Conservation (phyloP, 2,329 filamentous ascomycete genomes). For the Colletotrichum horii region DNA sequence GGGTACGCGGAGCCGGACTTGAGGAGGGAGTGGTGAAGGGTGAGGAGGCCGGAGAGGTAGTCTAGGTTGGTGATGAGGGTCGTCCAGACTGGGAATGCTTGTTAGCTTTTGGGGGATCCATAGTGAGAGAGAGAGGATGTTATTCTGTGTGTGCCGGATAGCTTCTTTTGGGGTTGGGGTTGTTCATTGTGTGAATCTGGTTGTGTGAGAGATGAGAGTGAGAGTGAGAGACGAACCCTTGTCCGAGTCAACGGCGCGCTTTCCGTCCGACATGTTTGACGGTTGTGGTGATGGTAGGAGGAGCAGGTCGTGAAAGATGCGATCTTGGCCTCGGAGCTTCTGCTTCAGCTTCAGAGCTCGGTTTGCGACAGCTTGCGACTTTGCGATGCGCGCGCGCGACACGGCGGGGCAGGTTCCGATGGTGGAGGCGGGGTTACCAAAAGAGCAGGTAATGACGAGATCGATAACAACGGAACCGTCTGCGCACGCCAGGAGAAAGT, state of each 20-base stretch:
- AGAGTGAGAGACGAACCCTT: slow-evolving; percentile 34
- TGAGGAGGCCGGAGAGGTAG: slow-evolving; percentile 83
- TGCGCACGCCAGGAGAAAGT: background rate
- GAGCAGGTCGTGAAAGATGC: background rate
- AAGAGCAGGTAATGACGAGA: background rate
- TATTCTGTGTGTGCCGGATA: background rate
- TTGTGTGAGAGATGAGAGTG: background rate
- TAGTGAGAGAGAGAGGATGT: background rate
- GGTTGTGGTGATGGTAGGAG: background rate
- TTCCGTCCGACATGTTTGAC: slow-evolving; percentile 24
- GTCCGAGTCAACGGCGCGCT: slow-evolving; percentile 42
- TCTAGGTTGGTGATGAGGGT: slow-evolving; percentile 83
- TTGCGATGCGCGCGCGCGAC: background rate
- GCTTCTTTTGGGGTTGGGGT: background rate
- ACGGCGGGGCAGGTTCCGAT: slow-evolving; percentile 13
- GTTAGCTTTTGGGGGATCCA: background rate
- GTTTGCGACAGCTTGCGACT: background rate
- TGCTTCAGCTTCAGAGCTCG: background rate
- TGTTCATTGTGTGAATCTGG: background rate
- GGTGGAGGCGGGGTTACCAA: slow-evolving; percentile 17
- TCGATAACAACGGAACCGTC: background rate
- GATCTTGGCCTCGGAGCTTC: background rate
- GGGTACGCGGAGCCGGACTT: slow-evolving; percentile 72
- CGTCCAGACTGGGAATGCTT: slow-evolving; percentile 71
- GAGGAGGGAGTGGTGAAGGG: slow-evolving; percentile 79